phyloP scores from a whole-genome alignment of 352 stramenopile species.

The Phytophthora crassamura region DNA sequence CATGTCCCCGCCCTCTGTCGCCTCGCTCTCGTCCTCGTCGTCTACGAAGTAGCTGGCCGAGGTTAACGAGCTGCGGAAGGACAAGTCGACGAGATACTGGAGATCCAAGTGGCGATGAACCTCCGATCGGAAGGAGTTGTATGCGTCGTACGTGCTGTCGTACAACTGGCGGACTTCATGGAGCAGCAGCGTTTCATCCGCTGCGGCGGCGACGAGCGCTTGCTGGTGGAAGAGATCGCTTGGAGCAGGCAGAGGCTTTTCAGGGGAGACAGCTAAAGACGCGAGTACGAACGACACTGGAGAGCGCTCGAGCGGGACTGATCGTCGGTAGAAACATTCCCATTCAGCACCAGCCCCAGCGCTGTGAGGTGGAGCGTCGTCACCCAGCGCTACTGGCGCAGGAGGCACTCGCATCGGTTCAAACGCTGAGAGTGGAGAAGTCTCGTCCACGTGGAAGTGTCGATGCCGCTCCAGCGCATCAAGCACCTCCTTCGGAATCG shows the following conservation, averaged over 20 bases:
- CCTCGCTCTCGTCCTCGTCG: conserved; percentile 40
- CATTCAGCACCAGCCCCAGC: conserved; percentile 35
- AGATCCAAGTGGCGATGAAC: conserved; percentile 72
- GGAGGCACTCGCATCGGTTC: conserved; percentile 41
- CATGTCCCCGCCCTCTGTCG: conserved; percentile 22
- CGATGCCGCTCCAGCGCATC: conserved; percentile 68
- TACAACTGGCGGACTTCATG: conserved; percentile 71
- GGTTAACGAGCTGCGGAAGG: conserved; percentile 71
- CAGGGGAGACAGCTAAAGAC: conserved; percentile 55
- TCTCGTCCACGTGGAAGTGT: conserved; percentile 69
- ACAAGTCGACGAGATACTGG: conserved; percentile 68
- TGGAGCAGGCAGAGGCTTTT: conserved; percentile 53
- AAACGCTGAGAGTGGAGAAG: conserved; percentile 68
- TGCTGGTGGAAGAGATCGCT: conserved; percentile 78
- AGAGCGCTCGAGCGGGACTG: conserved; percentile 66
- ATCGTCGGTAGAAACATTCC: conserved; percentile 69
- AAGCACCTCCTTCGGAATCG: conserved; percentile 72
- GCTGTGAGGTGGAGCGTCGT: neutral
- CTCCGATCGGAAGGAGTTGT: conserved; percentile 62
- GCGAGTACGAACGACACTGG: conserved; percentile 75
- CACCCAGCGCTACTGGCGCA: conserved; percentile 6
- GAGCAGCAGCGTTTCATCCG: conserved; percentile 64
- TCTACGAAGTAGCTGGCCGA: conserved; percentile 69
- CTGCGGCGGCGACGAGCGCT: conserved; percentile 44
- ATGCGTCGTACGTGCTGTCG: conserved; percentile 66